Base-by-base conservation (phyloP, 2,329 filamentous ascomycete species). In the Fonsecaea monophora region DNA sequence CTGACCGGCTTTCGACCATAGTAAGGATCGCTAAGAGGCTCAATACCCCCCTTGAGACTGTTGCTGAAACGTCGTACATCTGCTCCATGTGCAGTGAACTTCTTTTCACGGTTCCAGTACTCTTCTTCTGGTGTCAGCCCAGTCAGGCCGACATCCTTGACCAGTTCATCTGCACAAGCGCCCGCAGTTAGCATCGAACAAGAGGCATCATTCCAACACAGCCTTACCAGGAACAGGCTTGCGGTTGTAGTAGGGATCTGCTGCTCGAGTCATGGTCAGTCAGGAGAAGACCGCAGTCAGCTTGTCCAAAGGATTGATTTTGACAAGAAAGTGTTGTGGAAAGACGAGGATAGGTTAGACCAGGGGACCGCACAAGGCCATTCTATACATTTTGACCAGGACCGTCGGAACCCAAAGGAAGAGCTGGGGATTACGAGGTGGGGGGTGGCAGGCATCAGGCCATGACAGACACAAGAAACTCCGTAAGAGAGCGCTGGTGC, bases 211-310 rank as follows among this genome's bases (percentile, higher is more conserved):
- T 25, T 25, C 25, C 25, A 25, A 3, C 25, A 34, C 60, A 50
- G 62, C 34, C 59, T 58, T 68, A 73, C 71, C 70, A 61, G 71
- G 71, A 32, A 73, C 65, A 9, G 64, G 70, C 58, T 73, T 73
- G 53, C 71, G 70, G 40, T 70, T 69, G 55, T 73, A 73, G 48
- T 62, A 73, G n/a, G 71, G 71, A 63, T 73, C 71, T 62, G 65
- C 50, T 45, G 68, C 63, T 40, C 45, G 45, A 35, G 62, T 64
- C 68, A 70, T 70, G 13, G 30, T 63, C 53, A 35, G 32, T 38
- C 32, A 53, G 15, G 35, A 18, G 9, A 38, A 57, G n/a, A 45
- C 25, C 32, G 34, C 40, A 35, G 40, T 50, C 6, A 32, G 35
- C 53, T 5, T 13, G 55, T 30, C 25, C 15, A 37, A 37, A 34